Evolutionary conservation across 2,329 filamentous ascomycete species (phyloP).

Genomic region (Alternaria sp.): DNA sequence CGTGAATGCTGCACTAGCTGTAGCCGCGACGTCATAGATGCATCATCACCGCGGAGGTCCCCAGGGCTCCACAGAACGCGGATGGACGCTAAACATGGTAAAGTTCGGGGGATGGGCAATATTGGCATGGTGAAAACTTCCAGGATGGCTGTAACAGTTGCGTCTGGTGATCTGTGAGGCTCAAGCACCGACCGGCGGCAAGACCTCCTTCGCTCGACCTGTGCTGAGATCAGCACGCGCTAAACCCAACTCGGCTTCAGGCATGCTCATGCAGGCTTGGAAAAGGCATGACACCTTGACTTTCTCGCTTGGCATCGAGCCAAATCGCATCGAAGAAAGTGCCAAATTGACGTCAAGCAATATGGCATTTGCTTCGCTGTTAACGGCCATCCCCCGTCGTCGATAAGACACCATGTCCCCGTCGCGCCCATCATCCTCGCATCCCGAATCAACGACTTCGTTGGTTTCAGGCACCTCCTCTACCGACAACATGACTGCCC

Average conservation of each 20-base stretch:
- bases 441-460: not conserved
- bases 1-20: not conserved
- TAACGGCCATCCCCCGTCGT: not conserved
- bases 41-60: constrained; percentile 10
- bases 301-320: constrained; percentile 1
- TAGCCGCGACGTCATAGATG: constrained; percentile 10
- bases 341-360: constrained; percentile 16
- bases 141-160: not conserved
- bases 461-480: not conserved
- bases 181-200: not conserved
- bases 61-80: not conserved
- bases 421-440: not conserved
- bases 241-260: not conserved
- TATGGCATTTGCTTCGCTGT: not conserved
- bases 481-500: constrained; percentile 10
- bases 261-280: not conserved
- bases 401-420: not conserved
- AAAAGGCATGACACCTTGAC: constrained; percentile 10
- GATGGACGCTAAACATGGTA: not conserved
- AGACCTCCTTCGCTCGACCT: not conserved
- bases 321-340: not conserved
- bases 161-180: not conserved
- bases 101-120: not conserved
- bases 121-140: not conserved
- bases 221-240: not conserved